Base-by-base conservation (phyloP, 2,329 filamentous ascomycete species). In the Dactylellina haptotyla region DNA sequence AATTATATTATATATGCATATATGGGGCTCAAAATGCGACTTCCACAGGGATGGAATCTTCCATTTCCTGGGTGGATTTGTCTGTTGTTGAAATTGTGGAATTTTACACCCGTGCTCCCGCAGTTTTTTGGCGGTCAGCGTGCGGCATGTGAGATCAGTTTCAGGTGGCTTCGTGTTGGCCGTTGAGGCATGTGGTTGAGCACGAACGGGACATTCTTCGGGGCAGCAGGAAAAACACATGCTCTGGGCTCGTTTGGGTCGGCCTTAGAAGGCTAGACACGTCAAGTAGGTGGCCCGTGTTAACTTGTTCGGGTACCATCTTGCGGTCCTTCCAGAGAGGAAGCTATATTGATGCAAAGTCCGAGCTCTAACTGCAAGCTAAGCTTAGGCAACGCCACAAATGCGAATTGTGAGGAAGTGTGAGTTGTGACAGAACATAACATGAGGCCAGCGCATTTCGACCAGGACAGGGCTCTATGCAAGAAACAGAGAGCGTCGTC, bases 71-170 rank as follows among this genome's bases (percentile, higher is more conserved):
- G n/a, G 9, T 10, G 39, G 28, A 25, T 48, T 20, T 37, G 12
- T 46, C 32, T n/a, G 54, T 45, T 59, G 69, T 73, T 73, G 69
- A 73, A 66, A 73, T 66, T 73, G 69, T 73, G 69, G 69, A 66
- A 73, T 73, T 73, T 65, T 48, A 23, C n/a, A 25, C 9, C 9
- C n/a, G n/a, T n/a, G n/a, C n/a, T n/a, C n/a, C n/a, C n/a, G n/a
- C 26, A 48, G 16, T 28, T 26, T 9, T 50, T 23, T 37, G 14
- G 50, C 3, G 32, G 10, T 5, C 18, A 41, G 43, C 48, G 37
- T 73, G 59, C 28, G 54, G 69, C 69, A 73, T 73, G 51, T 58
- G n/a, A 43, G 25, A 25, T 18, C 26, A 6, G 48, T 46, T 46
- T 50, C 20, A 30, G 28, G 34, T 18, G 50, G 58, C 58, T 32